Base-by-base conservation (phyloP, 2,329 filamentous ascomycete species). In the Cordyceps javanica region DNA sequence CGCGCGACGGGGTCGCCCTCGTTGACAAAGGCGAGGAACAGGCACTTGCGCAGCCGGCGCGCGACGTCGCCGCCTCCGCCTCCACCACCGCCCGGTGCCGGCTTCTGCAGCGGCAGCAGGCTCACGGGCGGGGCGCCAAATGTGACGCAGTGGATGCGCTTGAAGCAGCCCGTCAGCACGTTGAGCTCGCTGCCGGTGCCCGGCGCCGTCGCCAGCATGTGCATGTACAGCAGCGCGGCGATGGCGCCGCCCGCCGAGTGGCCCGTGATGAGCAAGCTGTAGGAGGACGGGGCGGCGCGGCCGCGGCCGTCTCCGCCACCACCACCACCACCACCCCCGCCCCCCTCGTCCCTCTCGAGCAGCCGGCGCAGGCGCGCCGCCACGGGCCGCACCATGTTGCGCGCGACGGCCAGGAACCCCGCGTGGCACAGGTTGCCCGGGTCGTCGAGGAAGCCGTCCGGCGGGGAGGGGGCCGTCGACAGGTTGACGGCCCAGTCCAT, bases 401-500 rank as follows among this genome's bases (percentile, higher is more conserved):
- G 79, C 1, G 91, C 90, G 1, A 90, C 88, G 13, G 82, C 80
- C 0, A 96, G 77, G 63, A 95, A 96, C 0, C 91, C 91, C 1
- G 88, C 79, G 67, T 96, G 91, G 67, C 90, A 94, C 14, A 86
- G 77, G 66, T 95, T 95, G 16, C 82, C 84, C 0, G 78, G 70
- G 63, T 95, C 90, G 66, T 95, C 90, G 26, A 96, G 77, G 67
- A 95, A 94, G 1, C 81, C 82, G 0, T 67, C 68, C 0, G 91
- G 89, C 1, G 83, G 77, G 0, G 81, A 77, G 0, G 90, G 90
- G 0, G 81, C 83, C 1, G 82, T 82, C 51, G 89, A 83, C 55
- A 94, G 79, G 69, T 96, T 95, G 46, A 94, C 88, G 2, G 88
- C 82, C 91, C 91, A 96, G 72, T 96, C 91, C 75, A 89, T 85